Conservation (phyloP, 2,329 filamentous ascomycete species). For the Exophiala sideris region DNA sequence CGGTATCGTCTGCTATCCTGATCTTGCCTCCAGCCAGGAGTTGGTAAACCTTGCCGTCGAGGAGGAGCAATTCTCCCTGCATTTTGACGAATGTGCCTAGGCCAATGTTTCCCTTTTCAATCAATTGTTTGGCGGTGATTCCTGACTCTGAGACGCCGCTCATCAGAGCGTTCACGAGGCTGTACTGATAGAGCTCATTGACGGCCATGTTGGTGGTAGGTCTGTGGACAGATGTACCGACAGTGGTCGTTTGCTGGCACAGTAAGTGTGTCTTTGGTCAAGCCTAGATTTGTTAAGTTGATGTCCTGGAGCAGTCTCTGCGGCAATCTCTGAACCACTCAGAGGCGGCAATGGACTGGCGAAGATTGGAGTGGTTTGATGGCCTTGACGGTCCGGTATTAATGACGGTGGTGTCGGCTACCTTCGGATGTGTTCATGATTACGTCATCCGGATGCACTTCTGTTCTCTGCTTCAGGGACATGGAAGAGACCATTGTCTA, state of each 20-base stretch:
- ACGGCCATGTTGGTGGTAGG: constrained; percentile 29
- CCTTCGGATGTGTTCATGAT: not conserved
- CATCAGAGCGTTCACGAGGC: constrained; percentile 44
- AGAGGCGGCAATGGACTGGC: no score
- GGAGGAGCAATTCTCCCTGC: constrained; percentile 44
- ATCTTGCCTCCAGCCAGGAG: constrained; percentile 38
- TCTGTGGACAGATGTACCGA: not conserved
- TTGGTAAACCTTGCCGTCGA: constrained; percentile 43
- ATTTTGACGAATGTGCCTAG: constrained; percentile 47
- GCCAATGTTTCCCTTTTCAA: constrained; percentile 48
- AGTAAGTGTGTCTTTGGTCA: no score
- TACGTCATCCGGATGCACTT: not conserved
- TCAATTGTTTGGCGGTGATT: constrained; percentile 46
- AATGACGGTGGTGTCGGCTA: no score
- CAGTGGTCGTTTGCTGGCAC: no score
- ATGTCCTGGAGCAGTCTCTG: not conserved
- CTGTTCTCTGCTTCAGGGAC: no score
- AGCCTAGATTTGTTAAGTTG: not conserved
- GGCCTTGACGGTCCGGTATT: not conserved
- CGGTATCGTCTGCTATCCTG: constrained; percentile 32
- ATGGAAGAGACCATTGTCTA: no score
- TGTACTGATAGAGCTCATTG: constrained; percentile 46
- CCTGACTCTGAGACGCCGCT: constrained; percentile 46
- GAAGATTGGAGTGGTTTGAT: not conserved
- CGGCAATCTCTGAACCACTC: no score